Evolutionary conservation across 2,329 filamentous ascomycete species (phyloP), one percentile per base, ranked within the genome.

Genomic region (Alternaria viburni): DNA sequence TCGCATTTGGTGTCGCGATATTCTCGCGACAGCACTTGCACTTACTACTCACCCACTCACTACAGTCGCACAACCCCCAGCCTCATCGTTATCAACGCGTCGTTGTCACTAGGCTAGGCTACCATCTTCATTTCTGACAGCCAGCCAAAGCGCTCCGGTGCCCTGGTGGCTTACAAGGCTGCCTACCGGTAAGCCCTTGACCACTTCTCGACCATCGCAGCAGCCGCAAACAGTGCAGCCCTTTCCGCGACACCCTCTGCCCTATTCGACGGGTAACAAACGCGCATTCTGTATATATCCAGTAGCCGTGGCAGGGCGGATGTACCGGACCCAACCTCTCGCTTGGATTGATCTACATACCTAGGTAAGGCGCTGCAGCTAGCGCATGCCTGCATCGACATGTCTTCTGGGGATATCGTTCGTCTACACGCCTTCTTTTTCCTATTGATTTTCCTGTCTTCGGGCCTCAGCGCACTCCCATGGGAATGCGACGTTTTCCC

Each of bases 271-370:
- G 43, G n/a, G 32, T 50, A 44, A 21, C 57, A 36, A 54, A 54
- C 55, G 43, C 45, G 44, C 52, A 28, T 41, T 28, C 21, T 36
- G 50, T 45, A 41, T 41, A 41, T 41, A 41, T 41, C 36, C 36
- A 26, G 25, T 46, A 57, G 55, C 21, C 54, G 67, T 61, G 55
- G 19, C 58, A 45, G n/a, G 41, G 49, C 63, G 54, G 62, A 65
- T 68, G 62, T 57, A 62, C 65, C 66, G 62, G 68, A 58, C 68
- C 67, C 69, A 68, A 56, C 51, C 58, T 70, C 67, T 73, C 72
- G 74, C 72, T 75, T 71, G 69, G 56, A 69, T 70, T 75, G 75
- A 77, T 77, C 75, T 70, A 70, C 75, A 69, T 75, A n/a, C n/a
- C n/a, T n/a, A n/a, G n/a, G n/a, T n/a, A 71, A 71, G 73, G 47